A percentile compares a stretch with the other conserved stretches of the same genome.
These are phyloP conservation scores for Vicia villosa DNA, from an alignment of 306 rosid genomes.

Conservation along the genomic window DNA sequence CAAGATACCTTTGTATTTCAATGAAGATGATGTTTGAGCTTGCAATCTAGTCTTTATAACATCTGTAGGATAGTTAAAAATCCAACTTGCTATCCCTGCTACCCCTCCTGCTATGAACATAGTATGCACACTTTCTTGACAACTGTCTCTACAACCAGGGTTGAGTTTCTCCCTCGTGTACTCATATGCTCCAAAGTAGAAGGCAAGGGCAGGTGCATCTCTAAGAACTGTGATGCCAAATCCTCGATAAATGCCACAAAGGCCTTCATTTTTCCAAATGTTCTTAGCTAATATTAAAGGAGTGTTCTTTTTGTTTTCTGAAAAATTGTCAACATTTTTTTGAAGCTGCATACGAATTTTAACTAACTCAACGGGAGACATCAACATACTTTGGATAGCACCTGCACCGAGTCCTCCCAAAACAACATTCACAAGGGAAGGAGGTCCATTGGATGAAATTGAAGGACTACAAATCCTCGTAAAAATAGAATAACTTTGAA, in stretches of 20 bases:
- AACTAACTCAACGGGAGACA: not conserved
- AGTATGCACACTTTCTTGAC: constrained; percentile 61
- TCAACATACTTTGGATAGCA: not conserved
- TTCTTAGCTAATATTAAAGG: constrained; percentile 52
- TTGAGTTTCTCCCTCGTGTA: constrained; percentile 71
- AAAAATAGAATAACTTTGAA: constrained; percentile 69
- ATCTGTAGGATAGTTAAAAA: constrained; percentile 70
- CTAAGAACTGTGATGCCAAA: constrained; percentile 64
- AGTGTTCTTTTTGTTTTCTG: not conserved
- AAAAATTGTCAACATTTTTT: not conserved
- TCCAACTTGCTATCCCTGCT: constrained; percentile 87
- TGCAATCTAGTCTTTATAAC: constrained; percentile 83
- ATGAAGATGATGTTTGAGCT: constrained; percentile 55
- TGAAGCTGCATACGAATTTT: not conserved
- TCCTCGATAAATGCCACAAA: constrained; percentile 69
- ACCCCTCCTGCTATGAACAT: constrained; percentile 82
- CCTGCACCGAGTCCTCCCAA: not conserved
- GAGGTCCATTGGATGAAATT: not conserved
- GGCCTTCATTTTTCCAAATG: constrained; percentile 63
- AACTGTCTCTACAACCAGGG: constrained; percentile 65
- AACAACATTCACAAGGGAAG: not conserved
- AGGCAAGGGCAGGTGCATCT: constrained; percentile 72
- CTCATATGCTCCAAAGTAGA: constrained; percentile 76
- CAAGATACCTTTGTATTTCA: constrained; percentile 57
- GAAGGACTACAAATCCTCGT: constrained; percentile 52